Percentiles rank a stretch among this genome's conserved stretches.
Conservation (phyloP, 1,284 basidiomycete species). For the Cutaneotrichosporon cavernicola region DNA sequence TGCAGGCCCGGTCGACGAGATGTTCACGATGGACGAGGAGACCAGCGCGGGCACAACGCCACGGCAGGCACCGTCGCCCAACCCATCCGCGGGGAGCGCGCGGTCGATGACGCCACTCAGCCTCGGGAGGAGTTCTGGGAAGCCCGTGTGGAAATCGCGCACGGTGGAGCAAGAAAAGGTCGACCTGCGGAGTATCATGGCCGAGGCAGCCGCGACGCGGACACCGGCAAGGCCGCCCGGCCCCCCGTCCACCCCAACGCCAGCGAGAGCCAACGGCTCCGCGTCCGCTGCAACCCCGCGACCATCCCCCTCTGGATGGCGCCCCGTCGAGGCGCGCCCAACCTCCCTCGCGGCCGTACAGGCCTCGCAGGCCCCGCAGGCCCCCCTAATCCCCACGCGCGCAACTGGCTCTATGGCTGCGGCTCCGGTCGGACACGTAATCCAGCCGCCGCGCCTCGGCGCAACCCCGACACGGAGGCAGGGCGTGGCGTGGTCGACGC, state of each 20-base stretch:
- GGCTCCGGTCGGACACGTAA: conserved; percentile 17
- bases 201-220: conserved; percentile 58
- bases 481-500: conserved; percentile 22
- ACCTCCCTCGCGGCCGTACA: conserved; percentile 41
- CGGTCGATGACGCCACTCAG: conserved; percentile 59
- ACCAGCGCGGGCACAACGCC: conserved; percentile 20
- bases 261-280: conserved; percentile 4
- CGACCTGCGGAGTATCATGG: conserved; percentile 84
- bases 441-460: conserved; percentile 14
- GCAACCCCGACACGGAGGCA: conserved; percentile 1
- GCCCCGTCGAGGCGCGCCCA: conserved; percentile 31
- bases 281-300: conserved; percentile 1
- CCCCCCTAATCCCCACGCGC: conserved; percentile 12
- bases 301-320: conserved; percentile 25
- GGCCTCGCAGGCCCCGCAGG: conserved; percentile 35
- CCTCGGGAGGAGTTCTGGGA: conserved; percentile 16
- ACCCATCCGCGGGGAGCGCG: conserved; percentile 26
- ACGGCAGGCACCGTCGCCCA: conserved; percentile 14
- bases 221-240: conserved; percentile 18
- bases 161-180: conserved; percentile 56
- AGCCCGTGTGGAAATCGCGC: conserved; percentile 56
- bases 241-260: conserved; percentile 14
- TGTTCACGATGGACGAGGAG: conserved; percentile 55
- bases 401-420: conserved; percentile 24
- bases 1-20: conserved; percentile 42